Conservation (phyloP, 2,329 filamentous ascomycete species). For the Fusarium palustre region DNA sequence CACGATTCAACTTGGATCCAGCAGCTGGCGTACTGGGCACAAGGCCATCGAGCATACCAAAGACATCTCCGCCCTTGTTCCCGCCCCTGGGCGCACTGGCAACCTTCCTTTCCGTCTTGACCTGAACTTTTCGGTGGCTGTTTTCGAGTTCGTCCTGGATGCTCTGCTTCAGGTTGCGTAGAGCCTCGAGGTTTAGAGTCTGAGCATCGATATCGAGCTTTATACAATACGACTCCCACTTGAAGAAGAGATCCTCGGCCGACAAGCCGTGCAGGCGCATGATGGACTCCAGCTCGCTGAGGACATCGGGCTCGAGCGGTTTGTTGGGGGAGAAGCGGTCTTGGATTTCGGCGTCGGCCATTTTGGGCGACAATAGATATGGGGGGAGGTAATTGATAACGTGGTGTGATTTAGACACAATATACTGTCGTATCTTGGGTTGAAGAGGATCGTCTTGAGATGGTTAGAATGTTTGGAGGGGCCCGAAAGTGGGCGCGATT, state of each 20-base stretch:
- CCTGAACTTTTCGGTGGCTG: conserved; percentile 73
- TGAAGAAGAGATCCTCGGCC: conserved; percentile 91
- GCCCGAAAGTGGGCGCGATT: conserved; percentile 29
- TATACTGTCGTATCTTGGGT: neutral
- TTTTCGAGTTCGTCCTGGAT: conserved; percentile 87
- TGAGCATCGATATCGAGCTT: conserved; percentile 89
- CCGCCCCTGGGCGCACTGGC: conserved; percentile 71
- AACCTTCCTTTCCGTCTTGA: conserved; percentile 71
- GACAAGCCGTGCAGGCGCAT: conserved; percentile 84
- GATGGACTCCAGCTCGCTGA: conserved; percentile 86
- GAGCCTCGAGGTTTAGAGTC: conserved; percentile 73
- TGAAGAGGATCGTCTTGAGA: conserved; percentile 20
- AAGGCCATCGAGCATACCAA: conserved; percentile 83
- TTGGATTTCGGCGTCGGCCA: conserved; percentile 53
- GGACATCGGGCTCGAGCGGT: conserved; percentile 78
- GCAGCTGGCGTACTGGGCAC: conserved; percentile 71
- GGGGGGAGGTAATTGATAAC: neutral
- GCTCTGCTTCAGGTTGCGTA: conserved; percentile 85
- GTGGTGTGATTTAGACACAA: neutral
- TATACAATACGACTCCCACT: conserved; percentile 98
- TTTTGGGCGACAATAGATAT: conserved; percentile 42
- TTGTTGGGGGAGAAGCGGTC: conserved; percentile 53
- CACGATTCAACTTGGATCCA: conserved; percentile 57
- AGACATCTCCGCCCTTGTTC: conserved; percentile 74
- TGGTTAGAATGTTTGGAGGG: conserved; percentile 34